phyloP scores from a whole-genome alignment of 345 rosid species.

The Microcos paniculata region DNA sequence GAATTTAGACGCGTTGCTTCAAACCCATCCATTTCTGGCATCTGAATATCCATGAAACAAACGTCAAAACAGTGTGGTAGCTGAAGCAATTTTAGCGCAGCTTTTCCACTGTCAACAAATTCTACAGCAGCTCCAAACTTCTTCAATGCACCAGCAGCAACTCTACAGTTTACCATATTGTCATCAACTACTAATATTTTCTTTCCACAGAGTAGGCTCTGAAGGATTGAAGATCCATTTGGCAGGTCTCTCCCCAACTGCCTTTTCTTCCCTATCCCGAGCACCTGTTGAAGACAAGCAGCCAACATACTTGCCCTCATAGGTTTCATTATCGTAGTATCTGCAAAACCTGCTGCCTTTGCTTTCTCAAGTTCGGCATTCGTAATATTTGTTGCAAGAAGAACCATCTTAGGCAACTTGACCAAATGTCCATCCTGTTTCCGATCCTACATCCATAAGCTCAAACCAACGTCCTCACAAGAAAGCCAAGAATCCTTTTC shows the following conservation, averaged over 20 bases:
- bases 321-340: conserved; percentile 91
- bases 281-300: conserved; percentile 87
- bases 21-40: conserved; percentile 99
- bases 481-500: too few species aligned
- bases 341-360: conserved; percentile 80
- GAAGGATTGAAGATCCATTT: conserved; percentile 47
- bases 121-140: conserved; percentile 90
- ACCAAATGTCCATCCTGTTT: conserved; percentile 44
- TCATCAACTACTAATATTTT: conserved; percentile 94
- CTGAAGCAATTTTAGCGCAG: conserved; percentile 71
- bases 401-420: conserved; percentile 64
- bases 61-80: conserved; percentile 85
- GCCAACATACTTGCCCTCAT: conserved; percentile 94
- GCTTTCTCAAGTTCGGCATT: conserved; percentile 66
- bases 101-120: conserved; percentile 83
- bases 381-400: conserved; percentile 76
- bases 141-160: conserved; percentile 93
- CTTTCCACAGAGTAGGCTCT: conserved; percentile 67
- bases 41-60: conserved; percentile 99
- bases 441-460: too few species aligned
- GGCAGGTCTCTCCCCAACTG: conserved; percentile 39
- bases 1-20: too few species aligned
- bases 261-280: conserved; percentile 65
- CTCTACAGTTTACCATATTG: conserved; percentile 82
- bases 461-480: too few species aligned